Evolutionary conservation across 108 stramenopile genomes (phyloP).

Genomic region (Chaetoceros muelleri): DNA sequence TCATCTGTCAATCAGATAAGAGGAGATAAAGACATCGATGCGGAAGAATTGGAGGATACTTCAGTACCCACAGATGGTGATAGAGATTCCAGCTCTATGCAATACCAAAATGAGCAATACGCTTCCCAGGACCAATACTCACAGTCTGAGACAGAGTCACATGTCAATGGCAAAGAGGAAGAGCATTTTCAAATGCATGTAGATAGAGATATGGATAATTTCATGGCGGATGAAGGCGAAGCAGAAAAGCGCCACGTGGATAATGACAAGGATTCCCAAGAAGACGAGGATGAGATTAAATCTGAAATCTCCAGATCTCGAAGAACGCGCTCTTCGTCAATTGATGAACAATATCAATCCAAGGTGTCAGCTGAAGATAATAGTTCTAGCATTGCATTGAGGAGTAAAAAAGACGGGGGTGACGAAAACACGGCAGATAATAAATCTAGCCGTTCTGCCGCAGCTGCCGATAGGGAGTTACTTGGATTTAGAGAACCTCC

Average conservation of each 20-base stretch:
- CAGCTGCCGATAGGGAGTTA: background rate
- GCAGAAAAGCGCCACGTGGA: too few relatives aligned
- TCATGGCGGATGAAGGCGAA: too few relatives aligned
- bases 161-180: background rate
- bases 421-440: background rate
- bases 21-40: too few relatives aligned
- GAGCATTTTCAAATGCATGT: background rate
- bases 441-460: background rate
- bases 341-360: background rate
- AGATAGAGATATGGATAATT: background rate
- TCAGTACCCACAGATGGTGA: too few relatives aligned
- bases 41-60: too few relatives aligned
- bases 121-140: background rate
- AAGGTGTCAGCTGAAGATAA: background rate
- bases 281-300: background rate
- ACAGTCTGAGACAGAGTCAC: background rate
- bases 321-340: background rate
- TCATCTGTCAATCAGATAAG: too few relatives aligned
- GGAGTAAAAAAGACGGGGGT: background rate
- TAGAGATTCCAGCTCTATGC: too few relatives aligned
- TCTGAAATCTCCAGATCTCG: background rate
- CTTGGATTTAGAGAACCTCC: slow-evolving; percentile 5
- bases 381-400: background rate
- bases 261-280: background rate
- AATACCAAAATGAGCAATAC: too few relatives aligned